phyloP scores from a whole-genome alignment of 805 yeast species.

The Candida chilensis region DNA sequence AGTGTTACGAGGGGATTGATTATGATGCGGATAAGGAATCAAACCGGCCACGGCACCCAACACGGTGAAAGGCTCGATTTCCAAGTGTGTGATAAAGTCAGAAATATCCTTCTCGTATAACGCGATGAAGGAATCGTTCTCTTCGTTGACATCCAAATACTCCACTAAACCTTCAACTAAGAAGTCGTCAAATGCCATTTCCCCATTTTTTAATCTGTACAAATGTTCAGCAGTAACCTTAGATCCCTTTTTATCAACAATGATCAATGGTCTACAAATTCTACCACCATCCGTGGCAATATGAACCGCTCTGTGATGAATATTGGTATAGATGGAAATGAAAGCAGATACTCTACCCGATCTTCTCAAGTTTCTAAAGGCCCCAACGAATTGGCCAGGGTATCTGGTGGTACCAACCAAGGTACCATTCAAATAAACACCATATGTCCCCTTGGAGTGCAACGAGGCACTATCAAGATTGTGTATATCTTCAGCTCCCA shows the following conservation, averaged over 20 bases:
- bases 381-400: conserved; percentile 73
- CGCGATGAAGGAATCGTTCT: conserved; percentile 90
- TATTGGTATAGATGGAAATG: conserved; percentile 82
- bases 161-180: conserved; percentile 82
- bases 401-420: conserved; percentile 82
- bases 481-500: conserved; percentile 86
- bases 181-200: conserved; percentile 87
- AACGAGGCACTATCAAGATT: conserved; percentile 76
- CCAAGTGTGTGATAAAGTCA: conserved; percentile 71
- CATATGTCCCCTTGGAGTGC: conserved; percentile 70
- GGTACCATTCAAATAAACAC: conserved; percentile 91
- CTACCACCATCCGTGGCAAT: conserved; percentile 99
- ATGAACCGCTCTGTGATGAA: conserved; percentile 88
- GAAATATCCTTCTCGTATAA: conserved; percentile 65
- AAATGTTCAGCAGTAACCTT: conserved; percentile 70
- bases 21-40: conserved; percentile 89
- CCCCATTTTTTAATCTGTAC: conserved; percentile 50
- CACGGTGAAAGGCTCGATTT: conserved; percentile 91
- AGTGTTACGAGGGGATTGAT: conserved; percentile 87
- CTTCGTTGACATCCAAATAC: conserved; percentile 94
- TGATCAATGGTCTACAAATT: conserved; percentile 92
- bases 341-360: conserved; percentile 81
- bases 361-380: conserved; percentile 76
- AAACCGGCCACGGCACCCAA: conserved; percentile 90
- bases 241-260: conserved; percentile 66